A percentile compares a stretch with the other conserved stretches of the same genome.
phyloP scores from a whole-genome alignment of 2,329 filamentous ascomycete genomes.

The Talaromyces pinophilus region DNA sequence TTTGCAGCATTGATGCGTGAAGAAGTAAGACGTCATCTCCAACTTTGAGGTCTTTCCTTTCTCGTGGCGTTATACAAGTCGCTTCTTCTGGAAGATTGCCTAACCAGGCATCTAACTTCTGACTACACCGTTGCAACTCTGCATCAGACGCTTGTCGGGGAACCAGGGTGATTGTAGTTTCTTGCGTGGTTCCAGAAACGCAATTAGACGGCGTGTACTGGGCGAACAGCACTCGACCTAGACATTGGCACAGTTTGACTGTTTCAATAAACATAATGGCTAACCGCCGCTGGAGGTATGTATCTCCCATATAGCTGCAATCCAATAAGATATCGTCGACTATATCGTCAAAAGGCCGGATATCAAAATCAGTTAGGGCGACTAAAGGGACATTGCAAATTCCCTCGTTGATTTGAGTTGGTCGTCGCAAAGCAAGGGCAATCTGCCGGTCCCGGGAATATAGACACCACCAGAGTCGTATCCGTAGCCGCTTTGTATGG shows the following conservation, averaged over 20 bases:
- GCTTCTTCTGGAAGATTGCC: slow-evolving; percentile 68
- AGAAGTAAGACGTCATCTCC: slow-evolving; percentile 56
- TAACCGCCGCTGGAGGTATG: slow-evolving; percentile 70
- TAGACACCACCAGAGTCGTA: slow-evolving; percentile 91
- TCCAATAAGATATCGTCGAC: slow-evolving; percentile 61
- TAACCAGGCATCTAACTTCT: slow-evolving; percentile 73
- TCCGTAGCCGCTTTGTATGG: slow-evolving; percentile 72
- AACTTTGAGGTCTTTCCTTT: slow-evolving; percentile 57
- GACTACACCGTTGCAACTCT: slow-evolving; percentile 72
- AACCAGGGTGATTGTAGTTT: slow-evolving; percentile 76
- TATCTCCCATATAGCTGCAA: slow-evolving; percentile 69
- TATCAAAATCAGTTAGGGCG: slow-evolving; percentile 75
- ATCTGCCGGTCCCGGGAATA: slow-evolving; percentile 89
- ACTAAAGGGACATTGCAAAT: slow-evolving; percentile 92
- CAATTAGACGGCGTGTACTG: slow-evolving; percentile 85
- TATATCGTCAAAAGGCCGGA: slow-evolving; percentile 64
- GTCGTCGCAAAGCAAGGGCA: slow-evolving; percentile 83
- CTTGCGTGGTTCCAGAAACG: slow-evolving; percentile 66
- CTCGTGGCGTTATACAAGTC: slow-evolving; percentile 64
- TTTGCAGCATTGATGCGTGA: slow-evolving; percentile 80
- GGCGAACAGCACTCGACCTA: slow-evolving; percentile 79
- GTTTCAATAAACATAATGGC: slow-evolving; percentile 86
- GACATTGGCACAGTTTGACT: slow-evolving; percentile 79
- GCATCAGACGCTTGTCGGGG: slow-evolving; percentile 79
- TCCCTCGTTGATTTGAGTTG: slow-evolving; percentile 83